Conservation (phyloP, 2,329 filamentous ascomycete genomes). For the Helotiales sp. region DNA sequence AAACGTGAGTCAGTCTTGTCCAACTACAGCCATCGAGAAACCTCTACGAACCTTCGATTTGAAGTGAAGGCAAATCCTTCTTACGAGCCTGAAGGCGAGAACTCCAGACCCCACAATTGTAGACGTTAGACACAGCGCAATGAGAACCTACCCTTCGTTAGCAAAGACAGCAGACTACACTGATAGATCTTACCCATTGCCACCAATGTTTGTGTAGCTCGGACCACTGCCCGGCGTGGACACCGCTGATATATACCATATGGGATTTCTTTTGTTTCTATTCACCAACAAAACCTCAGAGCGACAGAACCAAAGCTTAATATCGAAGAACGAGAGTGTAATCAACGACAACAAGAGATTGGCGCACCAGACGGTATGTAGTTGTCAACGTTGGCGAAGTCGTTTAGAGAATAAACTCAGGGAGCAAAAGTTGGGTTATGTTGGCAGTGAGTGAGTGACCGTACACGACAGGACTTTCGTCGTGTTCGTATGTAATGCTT, state of each 20-base stretch:
- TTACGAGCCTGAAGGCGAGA: conserved; percentile 31
- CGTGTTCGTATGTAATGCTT: no score
- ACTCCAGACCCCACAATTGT: conserved; percentile 29
- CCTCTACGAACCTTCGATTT: not conserved
- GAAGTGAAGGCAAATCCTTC: conserved; percentile 27
- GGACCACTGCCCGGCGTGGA: conserved; percentile 36
- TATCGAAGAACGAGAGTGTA: no score
- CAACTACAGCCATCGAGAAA: not conserved
- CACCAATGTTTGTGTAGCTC: conserved; percentile 42
- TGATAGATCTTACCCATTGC: conserved; percentile 37
- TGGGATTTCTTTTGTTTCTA: no score
- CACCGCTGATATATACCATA: conserved; percentile 18
- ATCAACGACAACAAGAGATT: no score
- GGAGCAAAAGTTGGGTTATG: no score
- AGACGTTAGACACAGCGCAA: conserved; percentile 36
- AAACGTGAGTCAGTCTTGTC: not conserved
- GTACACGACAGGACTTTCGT: no score
- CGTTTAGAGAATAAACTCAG: no score
- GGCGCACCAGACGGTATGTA: no score
- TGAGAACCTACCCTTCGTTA: conserved; percentile 33
- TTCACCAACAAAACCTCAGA: no score
- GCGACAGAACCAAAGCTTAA: no score
- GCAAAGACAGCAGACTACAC: not conserved
- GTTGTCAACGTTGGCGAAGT: no score
- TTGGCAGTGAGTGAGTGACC: no score